Percentiles rank a stretch among this genome's conserved stretches.
These are phyloP conservation scores for Aristolochia fimbriata DNA, from an alignment of 164 flowering plant species.

Conservation along the genomic window DNA sequence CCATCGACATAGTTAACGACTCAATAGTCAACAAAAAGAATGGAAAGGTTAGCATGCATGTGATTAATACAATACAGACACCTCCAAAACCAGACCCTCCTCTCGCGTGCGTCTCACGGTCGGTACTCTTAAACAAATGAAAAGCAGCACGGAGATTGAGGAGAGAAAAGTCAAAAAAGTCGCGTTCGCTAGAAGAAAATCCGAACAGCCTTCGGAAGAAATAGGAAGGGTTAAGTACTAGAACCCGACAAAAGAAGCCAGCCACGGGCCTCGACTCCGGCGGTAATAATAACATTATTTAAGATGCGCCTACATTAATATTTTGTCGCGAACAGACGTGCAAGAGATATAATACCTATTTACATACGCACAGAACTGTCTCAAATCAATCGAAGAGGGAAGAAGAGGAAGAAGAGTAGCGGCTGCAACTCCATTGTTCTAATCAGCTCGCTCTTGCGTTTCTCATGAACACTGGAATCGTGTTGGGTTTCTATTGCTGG, in stretches of 20 bases:
- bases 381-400: not conserved
- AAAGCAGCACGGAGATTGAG: not conserved
- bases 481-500: constrained; percentile 79
- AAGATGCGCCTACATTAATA: too few relatives aligned
- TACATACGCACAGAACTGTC: too few relatives aligned
- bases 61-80: too few relatives aligned
- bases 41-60: too few relatives aligned
- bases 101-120: not conserved
- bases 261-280: not conserved
- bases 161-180: not conserved
- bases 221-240: not conserved
- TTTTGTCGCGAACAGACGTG: too few relatives aligned
- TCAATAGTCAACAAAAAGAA: too few relatives aligned
- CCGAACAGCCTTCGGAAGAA: not conserved
- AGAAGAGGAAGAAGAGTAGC: constrained; percentile 2
- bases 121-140: not conserved
- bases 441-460: constrained; percentile 22
- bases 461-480: constrained; percentile 71
- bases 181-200: not conserved
- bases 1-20: too few relatives aligned
- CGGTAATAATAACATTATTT: too few relatives aligned
- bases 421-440: too few relatives aligned
- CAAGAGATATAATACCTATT: not conserved
- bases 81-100: too few relatives aligned
- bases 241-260: not conserved